These are phyloP conservation scores for Lanmaoa pseudosensibilis DNA, from an alignment of 768 basidiomycete species.

Conservation along the genomic window DNA sequence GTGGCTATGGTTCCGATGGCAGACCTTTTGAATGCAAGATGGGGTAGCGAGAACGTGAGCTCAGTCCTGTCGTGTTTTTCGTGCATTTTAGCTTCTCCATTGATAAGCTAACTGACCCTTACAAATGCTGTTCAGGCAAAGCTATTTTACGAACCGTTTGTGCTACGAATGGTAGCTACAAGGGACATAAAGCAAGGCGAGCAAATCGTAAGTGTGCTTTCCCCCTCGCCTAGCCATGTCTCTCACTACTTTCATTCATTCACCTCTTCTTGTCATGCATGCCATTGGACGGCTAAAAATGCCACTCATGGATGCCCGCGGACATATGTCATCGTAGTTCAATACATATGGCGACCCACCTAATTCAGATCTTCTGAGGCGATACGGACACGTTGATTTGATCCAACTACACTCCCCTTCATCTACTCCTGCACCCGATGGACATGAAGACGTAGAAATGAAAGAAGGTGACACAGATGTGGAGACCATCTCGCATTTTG, in stretches of 20 bases:
- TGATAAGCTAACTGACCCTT: not conserved
- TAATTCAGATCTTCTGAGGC: constrained; percentile 89
- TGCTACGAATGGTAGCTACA: constrained; percentile 80
- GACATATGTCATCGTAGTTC: constrained; percentile 50
- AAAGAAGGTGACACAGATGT: constrained; percentile 18
- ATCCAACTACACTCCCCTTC: constrained; percentile 49
- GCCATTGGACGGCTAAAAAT: not conserved
- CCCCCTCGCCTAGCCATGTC: not conserved
- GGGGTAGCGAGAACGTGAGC: constrained; percentile 78
- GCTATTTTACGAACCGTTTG: constrained; percentile 73
- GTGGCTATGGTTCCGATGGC: constrained; percentile 95
- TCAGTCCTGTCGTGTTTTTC: not conserved
- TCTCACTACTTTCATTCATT: not conserved
- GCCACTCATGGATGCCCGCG: not conserved
- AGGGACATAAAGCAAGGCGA: constrained; percentile 70
- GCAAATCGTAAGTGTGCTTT: constrained; percentile 69
- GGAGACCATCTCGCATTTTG: constrained; percentile 27
- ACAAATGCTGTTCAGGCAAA: constrained; percentile 56
- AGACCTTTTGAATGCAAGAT: constrained; percentile 91
- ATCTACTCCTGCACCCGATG: not conserved
- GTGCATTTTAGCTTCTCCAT: not conserved
- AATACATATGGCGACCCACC: constrained; percentile 95
- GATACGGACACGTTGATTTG: constrained; percentile 90
- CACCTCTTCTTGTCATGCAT: not conserved
- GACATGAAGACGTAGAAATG: constrained; percentile 14